Percentiles rank a stretch among this genome's conserved stretches.
These are phyloP conservation scores for Marchantia paleacea DNA, from an alignment of 225 moss, liverwort and hornwort species.

Conservation along the genomic window DNA sequence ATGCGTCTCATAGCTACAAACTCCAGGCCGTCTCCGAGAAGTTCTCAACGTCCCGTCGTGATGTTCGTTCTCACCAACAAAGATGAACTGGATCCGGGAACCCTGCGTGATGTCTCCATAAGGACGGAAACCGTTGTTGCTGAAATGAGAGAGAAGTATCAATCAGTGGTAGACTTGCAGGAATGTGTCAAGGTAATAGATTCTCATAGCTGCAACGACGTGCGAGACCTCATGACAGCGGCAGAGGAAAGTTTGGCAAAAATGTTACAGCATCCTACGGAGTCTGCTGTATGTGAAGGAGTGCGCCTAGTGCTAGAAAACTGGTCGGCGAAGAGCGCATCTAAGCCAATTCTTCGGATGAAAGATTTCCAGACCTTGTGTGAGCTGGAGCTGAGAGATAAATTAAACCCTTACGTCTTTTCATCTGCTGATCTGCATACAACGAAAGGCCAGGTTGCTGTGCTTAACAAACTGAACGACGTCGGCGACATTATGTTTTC, in stretches of 20 bases:
- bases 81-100: conserved; percentile 41
- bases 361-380: not conserved
- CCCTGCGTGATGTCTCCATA: not conserved
- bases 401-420: not conserved
- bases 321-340: not conserved
- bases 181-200: not conserved
- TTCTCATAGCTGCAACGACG: not conserved
- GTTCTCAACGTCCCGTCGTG: conserved; percentile 50
- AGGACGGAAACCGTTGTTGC: not conserved
- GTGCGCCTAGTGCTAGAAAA: not conserved
- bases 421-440: not conserved
- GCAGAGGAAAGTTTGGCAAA: not conserved
- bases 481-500: not conserved
- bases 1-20: conserved; percentile 58
- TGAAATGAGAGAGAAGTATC: conserved; percentile 7
- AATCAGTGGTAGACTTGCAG: not conserved
- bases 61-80: conserved; percentile 63
- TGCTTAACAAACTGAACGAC: not conserved
- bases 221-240: not conserved
- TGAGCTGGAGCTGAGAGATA: not conserved
- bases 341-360: not conserved
- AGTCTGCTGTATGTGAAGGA: not conserved
- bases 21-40: conserved; percentile 19
- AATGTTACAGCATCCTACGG: not conserved
- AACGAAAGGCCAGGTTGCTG: not conserved